Base-by-base conservation (phyloP, 352 stramenopile species). In the Globisporangium uncinulatum region DNA sequence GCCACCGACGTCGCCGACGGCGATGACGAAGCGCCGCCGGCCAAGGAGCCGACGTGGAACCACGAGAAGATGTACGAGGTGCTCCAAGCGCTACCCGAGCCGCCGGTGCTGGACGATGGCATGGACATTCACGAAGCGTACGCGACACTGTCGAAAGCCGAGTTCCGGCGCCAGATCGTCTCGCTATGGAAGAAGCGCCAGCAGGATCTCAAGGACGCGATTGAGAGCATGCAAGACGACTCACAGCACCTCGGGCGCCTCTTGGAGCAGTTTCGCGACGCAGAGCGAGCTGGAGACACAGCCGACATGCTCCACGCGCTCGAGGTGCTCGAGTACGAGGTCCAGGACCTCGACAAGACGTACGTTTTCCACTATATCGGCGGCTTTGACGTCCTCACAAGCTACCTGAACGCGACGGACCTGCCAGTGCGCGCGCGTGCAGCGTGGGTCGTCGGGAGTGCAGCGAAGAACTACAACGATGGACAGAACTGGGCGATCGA, bases 341-440 rank as follows among this genome's bases (percentile, higher is more conserved):
- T 94, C n/a, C 79, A 92, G 59, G 84, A 94, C 59, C 66, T 94
- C 17, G 84, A 92, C 70, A 94, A 94, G 65, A 92, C 84, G 7
- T 82, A 87, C 54, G 76, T 92, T 4, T 92, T 94, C 67, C 87
- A 92, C 65, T 92, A 85, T 32, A 87, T 92, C 41, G 84, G 84
- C 8, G 84, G 84, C n/a, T 89, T 94, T 36, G 61, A 71, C 46
- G 73, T 89, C 47, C 79, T 92, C 46, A 56, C 76, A 14, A 66
- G 89, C 19, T 84, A 86, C 54, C 55, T 94, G 46, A 92, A 92
- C 65, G 73, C 83, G 42, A 86, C 79, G 3, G 79, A 75, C 45
- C 66, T 91, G 21, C 66, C 69, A 5, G 66, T 94, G 39, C 80
- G 80, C 11, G 74, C 80, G 2, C 59, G 69, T 45, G 79, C 80